phyloP scores from a whole-genome alignment of 2,329 filamentous ascomycete species.

The Helicocarpus griseus region DNA sequence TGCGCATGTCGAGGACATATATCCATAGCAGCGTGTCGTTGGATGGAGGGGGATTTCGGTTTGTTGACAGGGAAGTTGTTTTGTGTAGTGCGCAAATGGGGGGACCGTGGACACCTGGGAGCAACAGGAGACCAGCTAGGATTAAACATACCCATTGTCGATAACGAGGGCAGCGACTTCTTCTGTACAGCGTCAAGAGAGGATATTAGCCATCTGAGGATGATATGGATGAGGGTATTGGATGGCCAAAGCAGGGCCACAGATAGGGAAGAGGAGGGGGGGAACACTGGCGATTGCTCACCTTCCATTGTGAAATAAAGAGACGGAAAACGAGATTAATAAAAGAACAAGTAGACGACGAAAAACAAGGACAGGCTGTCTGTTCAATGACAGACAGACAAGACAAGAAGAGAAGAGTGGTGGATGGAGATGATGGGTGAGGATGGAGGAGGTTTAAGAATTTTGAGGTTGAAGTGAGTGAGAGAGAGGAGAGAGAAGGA shows the following conservation, averaged over 20 bases:
- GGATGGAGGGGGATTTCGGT: constrained; percentile 3
- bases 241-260: background rate
- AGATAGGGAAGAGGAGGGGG: constrained; percentile 8
- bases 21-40: background rate
- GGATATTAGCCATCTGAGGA: constrained; percentile 34
- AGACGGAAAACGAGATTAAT: background rate
- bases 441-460: constrained; percentile 22
- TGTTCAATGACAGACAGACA: constrained; percentile 10
- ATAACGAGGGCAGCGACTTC: constrained; percentile 99
- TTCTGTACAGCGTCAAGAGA: constrained; percentile 53
- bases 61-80: constrained; percentile 3
- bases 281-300: constrained; percentile 35
- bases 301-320: constrained; percentile 50
- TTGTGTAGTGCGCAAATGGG: constrained; percentile 5
- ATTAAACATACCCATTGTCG: constrained; percentile 97
- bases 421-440: constrained; percentile 29
- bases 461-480: constrained; percentile 13
- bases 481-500: constrained; percentile 9
- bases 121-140: constrained; percentile 22
- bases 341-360: background rate
- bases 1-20: background rate
- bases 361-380: background rate
- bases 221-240: background rate
- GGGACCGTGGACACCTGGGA: constrained; percentile 12
- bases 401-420: constrained; percentile 27